These are phyloP conservation scores for Colletotrichum cuscutae DNA, from an alignment of 2,329 filamentous ascomycete species.

Conservation along the genomic window DNA sequence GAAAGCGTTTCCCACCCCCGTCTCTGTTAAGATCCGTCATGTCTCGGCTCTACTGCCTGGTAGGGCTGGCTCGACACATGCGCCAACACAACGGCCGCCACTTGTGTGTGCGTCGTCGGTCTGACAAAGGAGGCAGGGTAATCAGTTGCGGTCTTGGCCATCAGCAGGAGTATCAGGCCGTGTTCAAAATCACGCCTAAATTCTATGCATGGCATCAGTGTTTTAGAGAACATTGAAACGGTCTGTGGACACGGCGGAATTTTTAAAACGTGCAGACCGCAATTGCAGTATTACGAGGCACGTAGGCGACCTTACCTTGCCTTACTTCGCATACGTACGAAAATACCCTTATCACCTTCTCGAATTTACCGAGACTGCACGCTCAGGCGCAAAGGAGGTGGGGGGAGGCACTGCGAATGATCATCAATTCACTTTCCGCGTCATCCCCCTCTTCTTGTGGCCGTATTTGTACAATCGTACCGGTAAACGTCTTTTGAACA, in stretches of 20 bases:
- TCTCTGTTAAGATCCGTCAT: not conserved
- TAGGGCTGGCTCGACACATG: slow-evolving; percentile 22
- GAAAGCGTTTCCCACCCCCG: not conserved
- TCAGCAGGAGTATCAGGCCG: not conserved
- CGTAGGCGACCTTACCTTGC: too few species aligned
- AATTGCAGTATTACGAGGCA: too few species aligned
- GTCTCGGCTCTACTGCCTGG: slow-evolving; percentile 12
- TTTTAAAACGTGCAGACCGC: too few species aligned
- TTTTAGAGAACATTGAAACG: not conserved
- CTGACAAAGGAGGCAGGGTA: not conserved
- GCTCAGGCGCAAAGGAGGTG: not conserved
- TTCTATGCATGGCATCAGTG: not conserved
- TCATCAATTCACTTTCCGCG: not conserved
- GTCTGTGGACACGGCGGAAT: too few species aligned
- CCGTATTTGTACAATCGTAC: too few species aligned
- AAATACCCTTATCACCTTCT: too few species aligned
- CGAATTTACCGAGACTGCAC: too few species aligned
- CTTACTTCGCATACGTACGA: too few species aligned
- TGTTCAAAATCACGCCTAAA: not conserved
- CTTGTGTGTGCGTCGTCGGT: not conserved
- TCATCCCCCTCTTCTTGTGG: not conserved
- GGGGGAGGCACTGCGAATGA: not conserved
- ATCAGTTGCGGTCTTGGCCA: not conserved
- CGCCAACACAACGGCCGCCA: not conserved
- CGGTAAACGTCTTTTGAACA: not conserved